A percentile compares a stretch with the other conserved stretches of the same genome.
These are phyloP conservation scores for Paramarasmius palmivorus DNA, from an alignment of 1,284 basidiomycete genomes.

Conservation along the genomic window DNA sequence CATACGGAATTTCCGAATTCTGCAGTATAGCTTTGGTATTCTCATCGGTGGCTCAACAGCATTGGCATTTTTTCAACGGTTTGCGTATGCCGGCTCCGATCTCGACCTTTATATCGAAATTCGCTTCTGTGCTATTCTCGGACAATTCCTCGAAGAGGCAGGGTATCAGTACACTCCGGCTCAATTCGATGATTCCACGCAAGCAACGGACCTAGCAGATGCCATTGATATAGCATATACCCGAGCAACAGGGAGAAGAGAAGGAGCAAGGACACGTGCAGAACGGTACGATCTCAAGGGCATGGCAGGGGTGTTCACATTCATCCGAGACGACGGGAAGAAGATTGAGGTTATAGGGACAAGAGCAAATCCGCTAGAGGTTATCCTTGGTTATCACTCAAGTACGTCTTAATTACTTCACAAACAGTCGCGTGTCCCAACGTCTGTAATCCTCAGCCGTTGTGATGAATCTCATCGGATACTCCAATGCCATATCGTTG, in stretches of 20 bases:
- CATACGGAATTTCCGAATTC: slow-evolving; percentile 27
- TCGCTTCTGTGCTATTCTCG: neutral
- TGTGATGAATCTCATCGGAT: slow-evolving; percentile 26
- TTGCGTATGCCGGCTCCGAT: slow-evolving; percentile 31
- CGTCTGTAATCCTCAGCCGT: slow-evolving; percentile 16
- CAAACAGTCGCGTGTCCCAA: neutral
- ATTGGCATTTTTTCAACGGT: slow-evolving; percentile 37
- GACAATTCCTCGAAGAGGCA: neutral
- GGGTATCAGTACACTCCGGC: neutral
- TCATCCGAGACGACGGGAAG: neutral
- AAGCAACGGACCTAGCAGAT: neutral
- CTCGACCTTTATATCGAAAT: slow-evolving; percentile 36
- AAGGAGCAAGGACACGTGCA: neutral
- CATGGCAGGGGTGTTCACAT: neutral
- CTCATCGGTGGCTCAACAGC: slow-evolving; percentile 41
- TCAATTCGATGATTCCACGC: neutral
- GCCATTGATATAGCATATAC: neutral
- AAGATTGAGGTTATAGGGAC: neutral
- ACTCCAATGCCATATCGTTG: slow-evolving; percentile 23
- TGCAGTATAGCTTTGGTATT: slow-evolving; percentile 32
- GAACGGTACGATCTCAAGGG: neutral
- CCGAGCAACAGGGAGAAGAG: no score
- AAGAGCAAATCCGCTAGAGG: neutral
- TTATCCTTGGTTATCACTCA: slow-evolving; percentile 3
- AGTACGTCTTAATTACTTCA: neutral